These are phyloP conservation scores for Karstenula rhodostoma DNA, from an alignment of 2,329 filamentous ascomycete genomes.

Conservation along the genomic window DNA sequence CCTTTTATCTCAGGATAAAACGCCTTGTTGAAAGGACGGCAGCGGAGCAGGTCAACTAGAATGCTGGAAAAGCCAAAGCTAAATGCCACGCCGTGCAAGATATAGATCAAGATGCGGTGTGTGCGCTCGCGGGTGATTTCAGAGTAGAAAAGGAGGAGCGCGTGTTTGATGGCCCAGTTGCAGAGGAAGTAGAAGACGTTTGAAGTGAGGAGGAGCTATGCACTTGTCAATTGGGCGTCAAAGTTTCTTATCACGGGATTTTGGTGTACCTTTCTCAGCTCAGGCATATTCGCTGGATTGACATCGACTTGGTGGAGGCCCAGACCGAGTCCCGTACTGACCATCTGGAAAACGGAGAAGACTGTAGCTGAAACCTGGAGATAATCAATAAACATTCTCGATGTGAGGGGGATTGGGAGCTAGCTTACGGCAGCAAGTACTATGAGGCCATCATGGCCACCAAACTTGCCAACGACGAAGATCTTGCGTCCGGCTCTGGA, in stretches of 20 bases:
- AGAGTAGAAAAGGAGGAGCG: conserved; percentile 51
- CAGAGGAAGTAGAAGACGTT: conserved; percentile 50
- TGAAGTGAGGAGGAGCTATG: conserved; percentile 30
- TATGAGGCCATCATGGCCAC: conserved; percentile 42
- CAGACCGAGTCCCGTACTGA: conserved; percentile 32
- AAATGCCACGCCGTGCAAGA: conserved; percentile 46
- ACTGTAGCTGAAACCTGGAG: conserved; percentile 28
- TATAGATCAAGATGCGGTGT: conserved; percentile 37
- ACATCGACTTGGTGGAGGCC: conserved; percentile 27
- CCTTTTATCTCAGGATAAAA: conserved; percentile 39
- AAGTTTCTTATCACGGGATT: no score
- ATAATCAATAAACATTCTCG: background rate
- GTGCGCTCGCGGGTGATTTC: conserved; percentile 42
- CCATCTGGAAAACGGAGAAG: conserved; percentile 36
- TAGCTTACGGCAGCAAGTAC: conserved; percentile 30
- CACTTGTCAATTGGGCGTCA: no score
- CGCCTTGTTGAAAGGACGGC: conserved; percentile 45
- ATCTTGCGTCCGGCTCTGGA: conserved; percentile 34
- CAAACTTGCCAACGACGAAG: conserved; percentile 32
- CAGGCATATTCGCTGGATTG: conserved; percentile 17
- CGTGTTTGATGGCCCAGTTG: conserved; percentile 53
- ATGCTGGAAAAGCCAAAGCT: conserved; percentile 46
- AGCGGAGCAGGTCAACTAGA: conserved; percentile 48
- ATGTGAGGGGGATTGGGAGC: background rate
- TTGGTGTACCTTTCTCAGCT: conserved; percentile 20